Evolutionary conservation across 2,329 filamentous ascomycete species (phyloP).

Genomic region (Neonectria neomacrospora): DNA sequence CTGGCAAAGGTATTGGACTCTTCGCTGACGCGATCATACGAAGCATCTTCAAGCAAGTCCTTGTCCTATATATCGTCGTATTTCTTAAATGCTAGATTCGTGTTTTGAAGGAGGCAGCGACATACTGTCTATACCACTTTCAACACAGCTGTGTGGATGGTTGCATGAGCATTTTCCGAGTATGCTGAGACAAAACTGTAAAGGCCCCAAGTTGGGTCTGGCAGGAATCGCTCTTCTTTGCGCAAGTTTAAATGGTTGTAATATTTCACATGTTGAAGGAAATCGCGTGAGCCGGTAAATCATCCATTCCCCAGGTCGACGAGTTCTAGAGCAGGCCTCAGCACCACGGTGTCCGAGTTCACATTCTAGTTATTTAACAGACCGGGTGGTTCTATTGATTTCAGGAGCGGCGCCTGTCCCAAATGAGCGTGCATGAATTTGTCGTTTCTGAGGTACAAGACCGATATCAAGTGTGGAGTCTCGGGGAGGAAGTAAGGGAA

Average conservation of each 20-base stretch:
- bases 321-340: too few relatives aligned
- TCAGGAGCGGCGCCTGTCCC: slow-evolving; percentile 9
- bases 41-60: slow-evolving; percentile 22
- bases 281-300: neutral
- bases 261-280: slow-evolving; percentile 3
- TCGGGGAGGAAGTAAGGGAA: neutral
- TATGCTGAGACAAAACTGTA: slow-evolving; percentile 22
- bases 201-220: slow-evolving; percentile 26
- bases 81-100: neutral
- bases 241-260: slow-evolving; percentile 7
- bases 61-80: slow-evolving; percentile 19
- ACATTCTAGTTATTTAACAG: slow-evolving; percentile 6
- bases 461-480: slow-evolving; percentile 16
- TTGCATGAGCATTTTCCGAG: slow-evolving; percentile 15
- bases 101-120: slow-evolving; percentile 16
- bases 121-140: slow-evolving; percentile 16
- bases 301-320: neutral
- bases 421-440: neutral
- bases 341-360: neutral
- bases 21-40: slow-evolving; percentile 30
- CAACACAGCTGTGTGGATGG: slow-evolving; percentile 11
- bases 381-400: neutral
- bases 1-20: slow-evolving; percentile 28
- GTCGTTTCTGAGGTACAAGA: slow-evolving; percentile 11
- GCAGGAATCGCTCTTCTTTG: neutral